These are phyloP conservation scores for Macroventuria anomochaeta DNA, from an alignment of 2,329 filamentous ascomycete genomes.

Conservation along the genomic window DNA sequence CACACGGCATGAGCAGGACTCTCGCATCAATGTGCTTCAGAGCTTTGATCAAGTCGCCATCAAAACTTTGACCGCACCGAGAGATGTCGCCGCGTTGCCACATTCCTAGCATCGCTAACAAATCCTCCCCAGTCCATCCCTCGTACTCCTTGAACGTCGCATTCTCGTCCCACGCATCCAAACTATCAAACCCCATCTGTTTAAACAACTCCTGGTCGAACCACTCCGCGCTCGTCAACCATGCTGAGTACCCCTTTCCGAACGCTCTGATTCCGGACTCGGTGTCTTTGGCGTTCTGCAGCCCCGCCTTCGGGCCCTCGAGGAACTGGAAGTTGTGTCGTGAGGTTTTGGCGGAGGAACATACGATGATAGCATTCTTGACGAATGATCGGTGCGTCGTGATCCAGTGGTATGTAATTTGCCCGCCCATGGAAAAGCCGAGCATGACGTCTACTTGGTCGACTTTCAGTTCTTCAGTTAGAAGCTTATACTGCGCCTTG, in stretches of 20 bases:
- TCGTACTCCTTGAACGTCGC: conserved; percentile 26
- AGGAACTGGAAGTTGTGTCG: conserved; percentile 63
- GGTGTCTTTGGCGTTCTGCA: conserved; percentile 54
- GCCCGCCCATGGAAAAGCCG: conserved; percentile 65
- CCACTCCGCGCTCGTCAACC: conserved; percentile 52
- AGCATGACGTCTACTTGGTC: conserved; percentile 55
- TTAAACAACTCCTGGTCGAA: conserved; percentile 50
- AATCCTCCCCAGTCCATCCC: conserved; percentile 47
- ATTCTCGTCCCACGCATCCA: conserved; percentile 39
- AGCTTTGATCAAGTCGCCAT: conserved; percentile 43
- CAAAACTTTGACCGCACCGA: conserved; percentile 29
- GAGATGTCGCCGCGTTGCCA: conserved; percentile 53
- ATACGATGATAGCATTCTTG: conserved; percentile 55
- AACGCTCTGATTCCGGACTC: conserved; percentile 44
- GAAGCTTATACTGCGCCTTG: conserved; percentile 56
- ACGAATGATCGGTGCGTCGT: conserved; percentile 58
- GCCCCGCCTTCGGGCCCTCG: conserved; percentile 59
- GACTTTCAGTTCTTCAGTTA: conserved; percentile 51
- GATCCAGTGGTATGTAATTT: conserved; percentile 61
- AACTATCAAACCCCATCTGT: conserved; percentile 35
- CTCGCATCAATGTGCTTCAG: conserved; percentile 47
- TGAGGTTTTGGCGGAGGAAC: conserved; percentile 59
- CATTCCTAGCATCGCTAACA: conserved; percentile 48
- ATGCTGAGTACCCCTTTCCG: conserved; percentile 49
- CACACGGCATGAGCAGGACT: conserved; percentile 49